Evolutionary conservation across 768 basidiomycete species (phyloP), one percentile per base, ranked within the genome.

Genomic region (Amanita rimosa): DNA sequence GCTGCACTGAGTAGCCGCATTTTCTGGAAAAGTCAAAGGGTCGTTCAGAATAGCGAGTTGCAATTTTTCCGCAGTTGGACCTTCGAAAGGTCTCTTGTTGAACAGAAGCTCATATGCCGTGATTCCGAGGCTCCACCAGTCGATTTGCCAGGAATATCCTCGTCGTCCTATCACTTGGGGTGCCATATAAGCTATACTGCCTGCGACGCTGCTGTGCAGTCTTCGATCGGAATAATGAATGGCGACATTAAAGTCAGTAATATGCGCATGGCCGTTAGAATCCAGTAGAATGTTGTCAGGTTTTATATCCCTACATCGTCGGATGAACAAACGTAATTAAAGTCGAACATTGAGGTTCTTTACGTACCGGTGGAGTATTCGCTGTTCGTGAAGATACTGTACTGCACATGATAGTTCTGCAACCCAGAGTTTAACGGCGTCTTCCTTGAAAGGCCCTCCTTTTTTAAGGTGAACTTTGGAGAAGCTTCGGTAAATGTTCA

Each of bases 181-280:
- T 8, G 94, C 94, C 96, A 99, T 99, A 68, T 99, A 99, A 0
- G 96, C 95, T 91, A 99, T 94, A 59, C 89, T 93, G 3, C 96
- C 96, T 6, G 96, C 95, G 13, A 99, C 87, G 52, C 89, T 91
- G 0, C 89, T 92, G 64, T 98, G 84, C 52, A 86, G 59, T 31
- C 94, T 78, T 46, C 84, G 75, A 52, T 90, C 87, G 9, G 94
- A 95, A 62, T 92, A 97, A 64, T 98, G 95, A 6, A 98, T 95
- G 19, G 95, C 96, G 55, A 99, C 93, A 60, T 99, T 99, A 71
- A 99, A 96, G 67, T 99, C 96, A 7, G 96, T 98, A 57, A 99
- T 71, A 61, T 98, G 95, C 1, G 90, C 95, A 61, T 99, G 94
- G 0, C 96, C 96, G 59, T 73, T 67, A n/a, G 85, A 79, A 64